Evolutionary conservation across 805 yeast genomes (phyloP).

Genomic region (Candida odintsovae): DNA sequence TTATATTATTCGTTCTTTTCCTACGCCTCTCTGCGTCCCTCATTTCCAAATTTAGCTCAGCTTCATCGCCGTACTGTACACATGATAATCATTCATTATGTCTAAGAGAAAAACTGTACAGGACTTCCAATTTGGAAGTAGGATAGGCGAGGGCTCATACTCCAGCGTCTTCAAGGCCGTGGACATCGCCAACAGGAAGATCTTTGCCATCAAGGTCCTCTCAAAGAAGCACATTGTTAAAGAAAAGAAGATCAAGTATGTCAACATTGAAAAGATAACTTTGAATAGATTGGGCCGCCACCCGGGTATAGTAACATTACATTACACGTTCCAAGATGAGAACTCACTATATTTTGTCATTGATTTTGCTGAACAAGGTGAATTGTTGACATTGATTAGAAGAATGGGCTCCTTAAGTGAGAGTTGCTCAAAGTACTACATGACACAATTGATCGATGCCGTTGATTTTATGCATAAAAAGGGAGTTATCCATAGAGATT

Average conservation of each 20-base stretch:
- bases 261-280: slow-evolving; percentile 89
- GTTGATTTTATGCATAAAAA: slow-evolving; percentile 81
- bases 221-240: slow-evolving; percentile 90
- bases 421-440: slow-evolving; percentile 69
- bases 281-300: slow-evolving; percentile 83
- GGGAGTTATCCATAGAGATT: slow-evolving; percentile 89
- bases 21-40: background rate
- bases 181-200: slow-evolving; percentile 62
- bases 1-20: background rate
- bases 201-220: slow-evolving; percentile 87
- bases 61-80: no score
- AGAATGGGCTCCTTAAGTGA: slow-evolving; percentile 75
- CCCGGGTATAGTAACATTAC: slow-evolving; percentile 89
- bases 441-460: slow-evolving; percentile 85
- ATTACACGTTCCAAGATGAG: slow-evolving; percentile 93
- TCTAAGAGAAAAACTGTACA: slow-evolving; percentile 48
- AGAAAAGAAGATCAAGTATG: slow-evolving; percentile 93
- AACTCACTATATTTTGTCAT: slow-evolving; percentile 83
- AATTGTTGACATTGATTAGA: slow-evolving; percentile 72
- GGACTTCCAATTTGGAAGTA: slow-evolving; percentile 76
- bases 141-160: slow-evolving; percentile 94
- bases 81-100: slow-evolving; percentile 16
- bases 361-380: slow-evolving; percentile 96
- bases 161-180: slow-evolving; percentile 88
- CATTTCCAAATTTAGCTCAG: background rate